A percentile compares a stretch with the other conserved stretches of the same genome.
These are phyloP conservation scores for Pythium coloratum DNA, from an alignment of 352 stramenopile genomes.

Conservation along the genomic window DNA sequence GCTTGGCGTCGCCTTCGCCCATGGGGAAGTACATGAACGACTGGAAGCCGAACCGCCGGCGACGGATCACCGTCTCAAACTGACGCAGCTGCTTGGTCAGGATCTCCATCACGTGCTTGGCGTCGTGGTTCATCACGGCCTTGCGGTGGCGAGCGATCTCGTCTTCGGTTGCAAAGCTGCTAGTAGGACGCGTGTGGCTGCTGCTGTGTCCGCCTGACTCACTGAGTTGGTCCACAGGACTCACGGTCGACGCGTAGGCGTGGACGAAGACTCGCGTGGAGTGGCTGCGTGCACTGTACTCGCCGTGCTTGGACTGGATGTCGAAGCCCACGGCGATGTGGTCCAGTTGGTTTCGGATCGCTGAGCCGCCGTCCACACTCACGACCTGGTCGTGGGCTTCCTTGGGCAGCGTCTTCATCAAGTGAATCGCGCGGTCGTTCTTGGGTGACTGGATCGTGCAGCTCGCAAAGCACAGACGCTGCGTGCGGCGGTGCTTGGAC, in stretches of 20 bases:
- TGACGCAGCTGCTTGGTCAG: slow-evolving; percentile 44
- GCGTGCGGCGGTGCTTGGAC: slow-evolving; percentile 34
- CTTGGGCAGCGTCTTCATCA: slow-evolving; percentile 60
- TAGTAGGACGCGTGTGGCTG: neutral
- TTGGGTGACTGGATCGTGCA: slow-evolving; percentile 41
- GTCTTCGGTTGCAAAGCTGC: slow-evolving; percentile 22
- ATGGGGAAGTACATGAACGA: slow-evolving; percentile 56
- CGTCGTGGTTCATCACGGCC: slow-evolving; percentile 44
- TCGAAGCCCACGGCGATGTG: slow-evolving; percentile 60
- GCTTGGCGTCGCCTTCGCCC: slow-evolving; percentile 12
- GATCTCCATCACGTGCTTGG: slow-evolving; percentile 35
- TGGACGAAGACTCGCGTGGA: slow-evolving; percentile 47
- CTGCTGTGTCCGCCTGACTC: slow-evolving; percentile 25
- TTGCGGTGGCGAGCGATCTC: slow-evolving; percentile 30
- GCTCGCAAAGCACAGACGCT: slow-evolving; percentile 50
- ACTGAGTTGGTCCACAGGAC: slow-evolving; percentile 25
- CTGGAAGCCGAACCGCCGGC: slow-evolving; percentile 59
- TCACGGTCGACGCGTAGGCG: slow-evolving; percentile 47
- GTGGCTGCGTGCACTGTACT: slow-evolving; percentile 31
- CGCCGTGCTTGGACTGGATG: slow-evolving; percentile 32
- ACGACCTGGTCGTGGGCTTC: slow-evolving; percentile 50
- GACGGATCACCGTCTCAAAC: slow-evolving; percentile 54
- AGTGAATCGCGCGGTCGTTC: slow-evolving; percentile 43
- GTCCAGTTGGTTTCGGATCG: slow-evolving; percentile 41
- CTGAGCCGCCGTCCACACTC: slow-evolving; percentile 38